Evolutionary conservation across 768 basidiomycete genomes (phyloP), one percentile per base, ranked within the genome.

Genomic region (Naganishia friedmannii): DNA sequence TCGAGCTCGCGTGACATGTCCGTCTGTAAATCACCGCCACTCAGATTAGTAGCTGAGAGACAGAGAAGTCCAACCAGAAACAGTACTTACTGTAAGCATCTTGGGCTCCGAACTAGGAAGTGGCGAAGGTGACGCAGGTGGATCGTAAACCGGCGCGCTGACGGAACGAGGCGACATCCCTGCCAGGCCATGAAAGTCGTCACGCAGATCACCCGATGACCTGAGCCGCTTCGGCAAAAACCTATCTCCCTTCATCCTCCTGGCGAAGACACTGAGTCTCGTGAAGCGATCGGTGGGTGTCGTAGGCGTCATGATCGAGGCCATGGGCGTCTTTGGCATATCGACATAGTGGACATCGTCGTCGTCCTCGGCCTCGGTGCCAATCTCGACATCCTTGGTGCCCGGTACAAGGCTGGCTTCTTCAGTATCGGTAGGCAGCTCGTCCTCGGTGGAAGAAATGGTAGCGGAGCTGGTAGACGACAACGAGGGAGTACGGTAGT

Each of bases 401-500:
- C 21, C 15, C 60, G 23, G 5, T 26, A 42, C 1, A 28, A 42
- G 26, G 39, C 9, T 26, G n/a, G 39, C 19, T 9, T 6, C n/a
- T 17, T n/a, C 42, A 34, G 2, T 37, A 23, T 63, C 60, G 23
- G 60, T 63, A 13, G 42, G 37, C 2, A 37, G 17, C 21, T 45
- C 60, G 23, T 63, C 60, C 42, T 63, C 60, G 3, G 53, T 32
- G 2, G 67, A 68, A 8, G 53, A 68, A 10, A 45, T 32, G 29
- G 45, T 29, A 42, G 51, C 31, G 29, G 57, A 60, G 13, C n/a
- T 17, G 19, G 42, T 53, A 4, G 68, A 69, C 12, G 39, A 46
- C n/a, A 69, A 32, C 0, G 68, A 69, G n/a, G 68, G 68, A 4
- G 68, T 69, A n/a, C 56, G 56, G 32, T 29, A 45, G 37, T 13